These are phyloP conservation scores for Aleurites moluccanus DNA, from an alignment of 441 rosid genomes.

Conservation along the genomic window DNA sequence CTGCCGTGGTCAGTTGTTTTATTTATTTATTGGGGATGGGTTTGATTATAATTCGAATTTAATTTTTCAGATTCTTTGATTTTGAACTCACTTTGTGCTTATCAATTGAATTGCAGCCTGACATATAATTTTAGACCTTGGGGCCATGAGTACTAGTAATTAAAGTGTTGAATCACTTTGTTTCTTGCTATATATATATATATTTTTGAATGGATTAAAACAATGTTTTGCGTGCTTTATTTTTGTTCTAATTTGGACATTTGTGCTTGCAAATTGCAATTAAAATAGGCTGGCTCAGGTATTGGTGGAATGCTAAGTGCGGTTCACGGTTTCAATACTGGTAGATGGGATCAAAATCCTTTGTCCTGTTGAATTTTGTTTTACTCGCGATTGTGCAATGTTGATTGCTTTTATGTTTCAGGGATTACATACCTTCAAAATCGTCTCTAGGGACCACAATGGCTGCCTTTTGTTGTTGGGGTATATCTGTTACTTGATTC, in stretches of 20 bases:
- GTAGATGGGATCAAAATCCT: constrained; percentile 35
- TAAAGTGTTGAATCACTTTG: too few species aligned
- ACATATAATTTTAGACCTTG: too few species aligned
- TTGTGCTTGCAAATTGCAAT: constrained; percentile 12
- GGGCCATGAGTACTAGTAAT: too few species aligned
- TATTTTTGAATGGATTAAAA: too few species aligned
- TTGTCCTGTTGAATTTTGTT: background rate
- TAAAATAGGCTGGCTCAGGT: constrained; percentile 74
- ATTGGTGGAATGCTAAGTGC: constrained; percentile 90
- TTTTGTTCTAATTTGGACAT: background rate
- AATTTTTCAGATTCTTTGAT: too few species aligned
- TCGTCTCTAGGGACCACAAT: constrained; percentile 74
- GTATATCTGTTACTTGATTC: constrained; percentile 34
- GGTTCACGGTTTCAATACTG: constrained; percentile 80
- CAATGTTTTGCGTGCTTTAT: too few species aligned
- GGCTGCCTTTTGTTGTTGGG: constrained; percentile 80
- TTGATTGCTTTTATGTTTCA: constrained; percentile 29
- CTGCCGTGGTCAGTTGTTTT: constrained; percentile 66
- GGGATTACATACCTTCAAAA: constrained; percentile 79
- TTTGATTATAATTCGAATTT: too few species aligned
- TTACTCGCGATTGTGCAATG: constrained; percentile 11
- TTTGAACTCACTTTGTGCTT: too few species aligned
- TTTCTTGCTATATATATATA: too few species aligned
- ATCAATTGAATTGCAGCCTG: too few species aligned
- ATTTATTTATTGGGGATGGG: too few species aligned